Conservation (phyloP, 139 green algal species). For the Micromonas pusilla region DNA sequence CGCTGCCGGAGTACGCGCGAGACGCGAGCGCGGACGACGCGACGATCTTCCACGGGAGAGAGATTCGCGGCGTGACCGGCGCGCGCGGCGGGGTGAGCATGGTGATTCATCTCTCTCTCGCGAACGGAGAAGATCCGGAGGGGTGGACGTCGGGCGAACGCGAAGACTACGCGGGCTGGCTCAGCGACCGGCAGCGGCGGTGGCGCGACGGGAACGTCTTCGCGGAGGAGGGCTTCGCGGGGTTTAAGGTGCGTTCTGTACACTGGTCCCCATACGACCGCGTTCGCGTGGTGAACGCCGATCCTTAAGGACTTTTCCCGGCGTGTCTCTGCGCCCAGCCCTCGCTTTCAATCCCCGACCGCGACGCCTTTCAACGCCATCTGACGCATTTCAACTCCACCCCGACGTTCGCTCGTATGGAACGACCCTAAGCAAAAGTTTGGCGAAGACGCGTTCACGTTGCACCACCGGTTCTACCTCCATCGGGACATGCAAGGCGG, state of each 20-base stretch:
- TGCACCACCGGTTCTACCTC: constrained; percentile 3
- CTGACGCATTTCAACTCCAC: too few species aligned
- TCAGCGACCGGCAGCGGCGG: background rate
- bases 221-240: background rate
- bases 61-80: background rate
- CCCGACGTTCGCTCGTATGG: too few species aligned
- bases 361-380: too few species aligned
- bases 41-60: background rate
- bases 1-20: background rate
- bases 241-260: background rate
- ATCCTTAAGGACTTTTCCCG: too few species aligned
- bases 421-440: too few species aligned
- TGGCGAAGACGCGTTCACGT: background rate
- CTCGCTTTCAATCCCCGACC: too few species aligned
- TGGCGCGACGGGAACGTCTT: constrained; percentile 1
- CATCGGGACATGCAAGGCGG: background rate
- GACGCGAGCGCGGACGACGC: background rate
- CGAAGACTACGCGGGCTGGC: constrained; percentile 1
- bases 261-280: too few species aligned
- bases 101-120: background rate
- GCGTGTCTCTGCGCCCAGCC: too few species aligned
- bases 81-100: background rate
- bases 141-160: background rate
- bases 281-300: too few species aligned
- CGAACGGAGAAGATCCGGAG: background rate